Evolutionary conservation across 768 basidiomycete genomes (phyloP), one percentile per base, ranked within the genome.

Genomic region (Nidularia sp.): DNA sequence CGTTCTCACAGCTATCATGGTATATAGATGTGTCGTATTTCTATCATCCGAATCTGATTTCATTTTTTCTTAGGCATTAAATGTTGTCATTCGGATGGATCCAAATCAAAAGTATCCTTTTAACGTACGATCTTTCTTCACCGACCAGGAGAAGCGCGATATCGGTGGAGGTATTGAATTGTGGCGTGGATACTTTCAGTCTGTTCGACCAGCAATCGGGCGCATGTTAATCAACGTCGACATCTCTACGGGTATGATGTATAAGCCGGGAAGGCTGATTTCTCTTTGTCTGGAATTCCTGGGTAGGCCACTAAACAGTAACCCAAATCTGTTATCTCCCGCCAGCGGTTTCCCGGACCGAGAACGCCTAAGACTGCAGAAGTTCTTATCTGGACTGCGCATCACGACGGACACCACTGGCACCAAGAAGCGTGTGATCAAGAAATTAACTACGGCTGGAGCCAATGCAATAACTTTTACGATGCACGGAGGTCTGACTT

Each of bases 111-210:
- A 75, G 15, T 82, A 84, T 51, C 87, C 89, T 0, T 88, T 84
- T 73, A 86, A 89, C 49, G 78, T 83, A 5, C 78, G 89, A 0
- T 88, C 86, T 0, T 90, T 92, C 67, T 92, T 85, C 63, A 86
- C 85, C 0, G 66, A 78, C 22, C 62, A 68, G 1, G 86, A 82
- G 48, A 75, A 68, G 6, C 76, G 70, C 45, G 59, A 66, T 31
- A 72, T 90, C 25, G 85, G 88, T 0, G 61, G 64, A 0, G 89
- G 90, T 0, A 73, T 92, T 2, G 76, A 81, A 10, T 73, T 90
- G 0, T 88, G 88, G 88, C 76, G 89, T 2, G 90, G 90, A 0
- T 90, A 87, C 51, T 91, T 92, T 67, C 90, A 91, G 62, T 87
- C 85, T 0, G 77, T 90, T 9, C 76, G 90, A 18, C 88, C 89